phyloP scores from a whole-genome alignment of 164 flowering plant species.

The Hamamelis virginiana region DNA sequence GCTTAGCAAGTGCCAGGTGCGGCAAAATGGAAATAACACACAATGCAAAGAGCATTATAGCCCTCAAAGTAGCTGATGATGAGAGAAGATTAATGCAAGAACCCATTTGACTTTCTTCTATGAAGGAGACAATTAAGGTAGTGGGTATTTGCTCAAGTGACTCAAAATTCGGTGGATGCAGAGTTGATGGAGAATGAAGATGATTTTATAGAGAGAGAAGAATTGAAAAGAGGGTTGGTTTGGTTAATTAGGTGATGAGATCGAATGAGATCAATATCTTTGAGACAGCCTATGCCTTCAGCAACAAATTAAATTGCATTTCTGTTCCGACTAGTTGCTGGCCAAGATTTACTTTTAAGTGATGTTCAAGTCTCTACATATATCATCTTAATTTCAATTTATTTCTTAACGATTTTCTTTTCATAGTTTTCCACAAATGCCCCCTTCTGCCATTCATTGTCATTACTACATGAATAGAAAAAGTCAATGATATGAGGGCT shows the following conservation, averaged over 20 bases:
- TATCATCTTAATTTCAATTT: not conserved
- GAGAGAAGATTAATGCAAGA: slow-evolving; percentile 1
- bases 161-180: not conserved
- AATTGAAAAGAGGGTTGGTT: not conserved
- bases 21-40: slow-evolving; percentile 19
- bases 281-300: too few relatives aligned
- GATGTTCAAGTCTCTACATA: slow-evolving; percentile 14
- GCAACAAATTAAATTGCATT: not conserved
- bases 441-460: not conserved
- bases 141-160: not conserved
- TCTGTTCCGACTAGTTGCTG: slow-evolving; percentile 5
- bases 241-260: slow-evolving; percentile 18
- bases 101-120: slow-evolving; percentile 21
- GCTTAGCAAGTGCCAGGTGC: slow-evolving; percentile 12
- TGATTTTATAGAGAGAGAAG: not conserved
- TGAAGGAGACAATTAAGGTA: not conserved
- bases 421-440: slow-evolving; percentile 7
- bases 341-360: slow-evolving; percentile 15
- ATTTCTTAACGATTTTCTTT: not conserved
- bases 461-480: too few relatives aligned
- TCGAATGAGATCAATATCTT: not conserved
- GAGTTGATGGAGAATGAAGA: not conserved
- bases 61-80: slow-evolving; percentile 8
- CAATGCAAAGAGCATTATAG: slow-evolving; percentile 15
- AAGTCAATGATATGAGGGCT: too few relatives aligned